These are phyloP conservation scores for Sporothrix sp. DNA, from an alignment of 2,329 filamentous ascomycete genomes.

Conservation along the genomic window DNA sequence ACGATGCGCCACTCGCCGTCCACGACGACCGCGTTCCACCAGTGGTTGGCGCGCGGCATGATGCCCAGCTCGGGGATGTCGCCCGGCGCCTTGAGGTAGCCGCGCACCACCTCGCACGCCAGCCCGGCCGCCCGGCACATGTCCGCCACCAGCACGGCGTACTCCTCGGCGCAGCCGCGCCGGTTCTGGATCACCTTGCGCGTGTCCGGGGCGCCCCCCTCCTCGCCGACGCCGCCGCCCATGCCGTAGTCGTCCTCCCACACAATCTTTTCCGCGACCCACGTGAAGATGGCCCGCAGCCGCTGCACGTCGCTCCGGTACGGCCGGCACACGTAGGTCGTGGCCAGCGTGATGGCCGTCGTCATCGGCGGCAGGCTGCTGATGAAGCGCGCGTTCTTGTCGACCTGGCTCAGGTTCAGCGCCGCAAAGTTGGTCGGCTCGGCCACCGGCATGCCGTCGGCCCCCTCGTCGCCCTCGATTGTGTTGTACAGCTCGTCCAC, in stretches of 20 bases:
- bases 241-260: constrained; percentile 95
- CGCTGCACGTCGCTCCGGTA: constrained; percentile 92
- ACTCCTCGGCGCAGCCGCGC: constrained; percentile 79
- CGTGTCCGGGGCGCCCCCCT: constrained; percentile 69
- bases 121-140: constrained; percentile 91
- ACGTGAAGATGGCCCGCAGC: constrained; percentile 89
- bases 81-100: constrained; percentile 84
- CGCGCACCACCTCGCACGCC: constrained; percentile 75
- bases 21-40: constrained; percentile 91
- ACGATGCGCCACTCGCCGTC: constrained; percentile 96
- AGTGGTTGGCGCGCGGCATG: constrained; percentile 85
- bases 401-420: constrained; percentile 76
- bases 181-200: constrained; percentile 74
- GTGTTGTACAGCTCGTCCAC: constrained; percentile 80
- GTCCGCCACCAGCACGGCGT: constrained; percentile 76
- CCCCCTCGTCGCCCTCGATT: constrained; percentile 81
- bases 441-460: constrained; percentile 71
- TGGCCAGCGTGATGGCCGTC: constrained; percentile 72
- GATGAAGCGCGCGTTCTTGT: constrained; percentile 92
- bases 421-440: constrained; percentile 72
- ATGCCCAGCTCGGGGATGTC: constrained; percentile 72
- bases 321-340: constrained; percentile 85
- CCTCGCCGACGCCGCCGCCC: constrained; percentile 29
- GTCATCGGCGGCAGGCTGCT: constrained; percentile 72
- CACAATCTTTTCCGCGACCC: constrained; percentile 86